Percentiles rank a stretch among this genome's conserved stretches.
Conservation (phyloP, 345 rosid species). For the Gossypium mustelinum region DNA sequence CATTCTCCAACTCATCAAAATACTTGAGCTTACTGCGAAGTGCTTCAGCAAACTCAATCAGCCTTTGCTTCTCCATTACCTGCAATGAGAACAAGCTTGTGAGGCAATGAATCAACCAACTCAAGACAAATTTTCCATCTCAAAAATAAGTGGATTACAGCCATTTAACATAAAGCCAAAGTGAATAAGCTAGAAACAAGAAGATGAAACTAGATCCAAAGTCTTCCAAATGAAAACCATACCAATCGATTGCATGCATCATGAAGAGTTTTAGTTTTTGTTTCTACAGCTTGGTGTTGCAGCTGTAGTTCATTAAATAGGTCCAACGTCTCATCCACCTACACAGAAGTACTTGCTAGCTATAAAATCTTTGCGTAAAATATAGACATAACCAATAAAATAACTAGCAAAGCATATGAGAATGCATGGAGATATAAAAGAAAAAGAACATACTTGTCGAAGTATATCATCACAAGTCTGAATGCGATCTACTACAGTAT, state of each 20-base stretch:
- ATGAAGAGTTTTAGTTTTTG: slow-evolving; percentile 97
- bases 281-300: slow-evolving; percentile 93
- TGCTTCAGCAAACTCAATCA: slow-evolving; percentile 92
- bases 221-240: slow-evolving; percentile 17
- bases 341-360: slow-evolving; percentile 16
- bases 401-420: neutral
- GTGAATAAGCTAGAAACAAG: neutral
- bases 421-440: slow-evolving; percentile 8
- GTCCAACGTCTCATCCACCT: slow-evolving; percentile 92
- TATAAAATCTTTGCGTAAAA: neutral
- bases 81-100: slow-evolving; percentile 24
- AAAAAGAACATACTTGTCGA: slow-evolving; percentile 47
- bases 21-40: slow-evolving; percentile 86
- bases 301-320: slow-evolving; percentile 75
- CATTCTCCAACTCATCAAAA: slow-evolving; percentile 99
- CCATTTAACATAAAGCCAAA: neutral
- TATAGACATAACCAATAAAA: slow-evolving; percentile 9
- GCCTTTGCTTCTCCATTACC: slow-evolving; percentile 84
- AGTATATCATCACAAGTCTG: slow-evolving; percentile 90
- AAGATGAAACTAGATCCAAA: slow-evolving; percentile 9
- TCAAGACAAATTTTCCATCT: neutral
- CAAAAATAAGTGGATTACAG: neutral
- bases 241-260: slow-evolving; percentile 98
- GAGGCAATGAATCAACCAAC: neutral
- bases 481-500: slow-evolving; percentile 65